phyloP scores from a whole-genome alignment of 108 stramenopile genomes.

The Skeletonema marinoi region DNA sequence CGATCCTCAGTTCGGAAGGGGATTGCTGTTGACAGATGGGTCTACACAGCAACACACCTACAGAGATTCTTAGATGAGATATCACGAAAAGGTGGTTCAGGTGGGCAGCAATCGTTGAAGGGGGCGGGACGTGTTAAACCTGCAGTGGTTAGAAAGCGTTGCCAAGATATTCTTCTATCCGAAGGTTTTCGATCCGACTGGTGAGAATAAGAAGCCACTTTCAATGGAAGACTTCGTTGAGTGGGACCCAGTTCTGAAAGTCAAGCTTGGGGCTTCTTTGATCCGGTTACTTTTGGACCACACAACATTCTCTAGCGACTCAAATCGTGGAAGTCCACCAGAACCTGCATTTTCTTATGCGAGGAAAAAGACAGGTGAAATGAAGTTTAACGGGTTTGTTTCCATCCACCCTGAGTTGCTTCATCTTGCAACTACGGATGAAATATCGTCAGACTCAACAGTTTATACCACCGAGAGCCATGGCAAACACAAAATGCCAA shows the following conservation, averaged over 20 bases:
- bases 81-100: conserved; percentile 16
- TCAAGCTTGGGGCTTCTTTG: conserved; percentile 85
- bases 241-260: conserved; percentile 74
- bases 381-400: conserved; percentile 32
- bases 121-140: conserved; percentile 61
- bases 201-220: conserved; percentile 38
- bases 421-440: conserved; percentile 49
- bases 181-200: conserved; percentile 39
- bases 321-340: conserved; percentile 24
- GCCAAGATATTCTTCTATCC: conserved; percentile 50
- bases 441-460: conserved; percentile 49
- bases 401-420: conserved; percentile 41
- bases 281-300: conserved; percentile 70
- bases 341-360: conserved; percentile 68
- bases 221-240: conserved; percentile 54
- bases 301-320: conserved; percentile 42
- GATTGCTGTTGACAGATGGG: conserved; percentile 28
- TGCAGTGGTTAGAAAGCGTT: conserved; percentile 58
- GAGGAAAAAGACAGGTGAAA: conserved; percentile 32
- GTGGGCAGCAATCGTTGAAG: conserved; percentile 26
- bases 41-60: conserved; percentile 46
- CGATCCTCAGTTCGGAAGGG: conserved; percentile 9
- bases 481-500: conserved; percentile 60
- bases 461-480: conserved; percentile 37
- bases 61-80: conserved; percentile 46